These are phyloP conservation scores for Barnettozyma siamensis DNA, from an alignment of 805 yeast genomes.

Conservation along the genomic window DNA sequence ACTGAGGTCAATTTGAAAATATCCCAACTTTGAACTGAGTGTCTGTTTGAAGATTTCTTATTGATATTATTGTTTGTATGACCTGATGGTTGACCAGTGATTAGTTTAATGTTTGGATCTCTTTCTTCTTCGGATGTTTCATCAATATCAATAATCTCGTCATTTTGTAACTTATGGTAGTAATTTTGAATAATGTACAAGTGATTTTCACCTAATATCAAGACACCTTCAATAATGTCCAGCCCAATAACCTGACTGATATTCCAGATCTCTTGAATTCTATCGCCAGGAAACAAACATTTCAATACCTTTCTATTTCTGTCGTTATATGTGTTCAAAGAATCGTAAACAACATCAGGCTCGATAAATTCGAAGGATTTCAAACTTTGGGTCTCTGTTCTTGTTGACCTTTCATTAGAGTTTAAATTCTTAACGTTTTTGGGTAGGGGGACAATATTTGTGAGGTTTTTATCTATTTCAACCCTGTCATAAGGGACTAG, in stretches of 20 bases:
- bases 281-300: constrained; percentile 63
- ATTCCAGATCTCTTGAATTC: constrained; percentile 67
- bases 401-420: constrained; percentile 10
- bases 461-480: constrained; percentile 37
- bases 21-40: constrained; percentile 55
- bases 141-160: constrained; percentile 55
- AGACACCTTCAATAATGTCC: constrained; percentile 68
- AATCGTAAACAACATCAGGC: constrained; percentile 31
- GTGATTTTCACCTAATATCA: constrained; percentile 62
- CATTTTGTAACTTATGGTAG: constrained; percentile 45
- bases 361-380: constrained; percentile 41
- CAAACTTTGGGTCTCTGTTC: constrained; percentile 21
- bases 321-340: constrained; percentile 43
- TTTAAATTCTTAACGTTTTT: constrained; percentile 14
- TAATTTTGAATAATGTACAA: constrained; percentile 67
- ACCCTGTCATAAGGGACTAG: constrained; percentile 49
- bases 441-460: constrained; percentile 37
- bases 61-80: not conserved
- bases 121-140: constrained; percentile 59
- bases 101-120: constrained; percentile 64
- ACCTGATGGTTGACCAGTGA: constrained; percentile 42
- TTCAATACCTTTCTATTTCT: constrained; percentile 70
- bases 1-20: constrained; percentile 53
- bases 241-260: constrained; percentile 70
- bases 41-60: constrained; percentile 27